Evolutionary conservation across 148 eudicot species (phyloP).

Genomic region (Bassia scoparia): DNA sequence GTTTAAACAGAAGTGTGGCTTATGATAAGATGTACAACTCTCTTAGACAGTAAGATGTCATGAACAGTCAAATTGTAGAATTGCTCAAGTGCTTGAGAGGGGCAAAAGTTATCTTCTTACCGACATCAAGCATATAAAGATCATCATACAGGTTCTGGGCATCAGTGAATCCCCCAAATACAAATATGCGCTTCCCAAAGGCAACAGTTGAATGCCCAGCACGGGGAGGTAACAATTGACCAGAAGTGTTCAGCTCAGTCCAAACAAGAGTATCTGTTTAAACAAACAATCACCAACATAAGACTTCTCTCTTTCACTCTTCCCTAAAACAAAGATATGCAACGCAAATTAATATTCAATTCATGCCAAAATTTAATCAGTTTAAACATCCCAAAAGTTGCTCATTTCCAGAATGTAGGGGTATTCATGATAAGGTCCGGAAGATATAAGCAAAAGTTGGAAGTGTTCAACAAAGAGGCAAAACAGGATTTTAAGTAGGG

Average conservation of each 20-base stretch:
- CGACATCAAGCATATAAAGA: constrained; percentile 72
- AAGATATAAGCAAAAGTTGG: background rate
- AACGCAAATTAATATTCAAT: background rate
- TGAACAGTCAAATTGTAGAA: background rate
- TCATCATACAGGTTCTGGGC: constrained; percentile 78
- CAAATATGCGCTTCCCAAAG: constrained; percentile 69
- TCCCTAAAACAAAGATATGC: background rate
- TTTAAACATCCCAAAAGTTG: background rate
- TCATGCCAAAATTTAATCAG: background rate
- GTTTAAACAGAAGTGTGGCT: constrained; percentile 1
- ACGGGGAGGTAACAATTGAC: constrained; percentile 85
- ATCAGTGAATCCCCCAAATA: constrained; percentile 93
- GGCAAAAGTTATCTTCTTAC: constrained; percentile 38
- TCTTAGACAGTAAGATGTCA: background rate
- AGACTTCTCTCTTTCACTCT: background rate
- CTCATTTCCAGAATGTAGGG: background rate
- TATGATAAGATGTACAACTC: background rate
- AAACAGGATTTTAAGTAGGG: background rate
- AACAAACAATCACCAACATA: constrained; percentile 13
- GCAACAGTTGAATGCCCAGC: constrained; percentile 87
- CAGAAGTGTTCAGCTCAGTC: constrained; percentile 69
- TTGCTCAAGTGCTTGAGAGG: constrained; percentile 2
- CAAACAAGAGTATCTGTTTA: constrained; percentile 75
- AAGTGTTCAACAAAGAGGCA: background rate
- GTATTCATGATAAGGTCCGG: background rate